Evolutionary conservation across 306 rosid genomes (phyloP), one percentile per base, ranked within the genome.

Genomic region (Hippophae rhamnoides): DNA sequence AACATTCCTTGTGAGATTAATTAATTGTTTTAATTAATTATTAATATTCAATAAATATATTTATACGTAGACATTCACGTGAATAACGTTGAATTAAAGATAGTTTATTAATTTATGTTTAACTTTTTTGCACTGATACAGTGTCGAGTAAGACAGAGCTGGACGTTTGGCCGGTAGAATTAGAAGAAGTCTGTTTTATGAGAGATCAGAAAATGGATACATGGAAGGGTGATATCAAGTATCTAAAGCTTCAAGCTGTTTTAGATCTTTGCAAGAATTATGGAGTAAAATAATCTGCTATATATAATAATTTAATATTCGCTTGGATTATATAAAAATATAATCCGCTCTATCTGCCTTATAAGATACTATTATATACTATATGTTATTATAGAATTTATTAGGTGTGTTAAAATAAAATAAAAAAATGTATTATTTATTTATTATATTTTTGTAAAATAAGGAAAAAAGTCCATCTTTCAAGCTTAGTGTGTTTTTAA

Each of bases 81-180:
- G 7, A 7, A 41, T 44, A 8, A 41, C 13, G 43, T 58, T 54
- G 10, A n/a, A 14, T 10, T 13, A 8, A 14, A 43, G 41, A 4
- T 8, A 41, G 1, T 5, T 8, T 7, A 52, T n/a, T 54, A 7
- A 25, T 25, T 54, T 18, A 6, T 10, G 7, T 13, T 11, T 0
- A 41, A 6, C 10, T 58, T 68, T 5, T 25, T 11, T 14, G 23
- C 25, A 5, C 0, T 42, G 69, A 31, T 76, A 70, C 43, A 79
- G 86, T 80, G 41, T 71, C 71, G 18, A 47, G 62, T 4, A 80
- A 82, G 75, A 72, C 74, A 31, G 63, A 70, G 78, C 69, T 63
- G 43, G 78, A 71, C 54, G 73, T 80, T 68, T 82, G 82, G 89
- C 72, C 69, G 6, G 64, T 64, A 54, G 71, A 74, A 42, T 57